Evolutionary conservation across 225 moss, liverwort and hornwort genomes (phyloP).

Genomic region (Neckera pumila): DNA sequence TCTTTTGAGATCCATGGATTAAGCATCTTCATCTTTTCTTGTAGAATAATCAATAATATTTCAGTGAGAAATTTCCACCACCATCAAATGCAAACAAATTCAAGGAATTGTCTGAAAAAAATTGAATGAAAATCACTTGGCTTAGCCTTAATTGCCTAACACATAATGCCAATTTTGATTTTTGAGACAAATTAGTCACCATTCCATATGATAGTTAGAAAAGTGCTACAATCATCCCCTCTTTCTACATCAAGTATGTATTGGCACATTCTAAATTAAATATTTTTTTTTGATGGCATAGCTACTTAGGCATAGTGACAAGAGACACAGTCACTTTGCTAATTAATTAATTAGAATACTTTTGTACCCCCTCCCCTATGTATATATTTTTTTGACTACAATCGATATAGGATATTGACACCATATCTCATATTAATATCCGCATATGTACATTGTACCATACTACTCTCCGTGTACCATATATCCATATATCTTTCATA

Average conservation of each 20-base stretch:
- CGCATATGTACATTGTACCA: fast-evolving
- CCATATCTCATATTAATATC: too few relatives aligned
- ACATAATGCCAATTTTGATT: neutral
- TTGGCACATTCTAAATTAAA: too few relatives aligned
- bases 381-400: too few relatives aligned
- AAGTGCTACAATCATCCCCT: neutral
- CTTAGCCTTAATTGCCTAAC: neutral
- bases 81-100: neutral
- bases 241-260: neutral
- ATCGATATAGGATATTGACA: too few relatives aligned
- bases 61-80: neutral
- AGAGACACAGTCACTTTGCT: too few relatives aligned
- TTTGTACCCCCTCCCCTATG: too few relatives aligned
- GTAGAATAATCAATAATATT: neutral
- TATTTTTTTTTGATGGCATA: too few relatives aligned
- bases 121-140: neutral
- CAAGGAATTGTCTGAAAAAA: fast-evolving
- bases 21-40: neutral
- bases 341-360: too few relatives aligned
- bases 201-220: neutral
- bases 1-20: neutral
- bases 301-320: too few relatives aligned
- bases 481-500: too few relatives aligned
- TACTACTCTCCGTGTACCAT: too few relatives aligned
- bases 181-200: neutral